phyloP scores from a whole-genome alignment of 164 flowering plant species.

The Sextonia rubra region DNA sequence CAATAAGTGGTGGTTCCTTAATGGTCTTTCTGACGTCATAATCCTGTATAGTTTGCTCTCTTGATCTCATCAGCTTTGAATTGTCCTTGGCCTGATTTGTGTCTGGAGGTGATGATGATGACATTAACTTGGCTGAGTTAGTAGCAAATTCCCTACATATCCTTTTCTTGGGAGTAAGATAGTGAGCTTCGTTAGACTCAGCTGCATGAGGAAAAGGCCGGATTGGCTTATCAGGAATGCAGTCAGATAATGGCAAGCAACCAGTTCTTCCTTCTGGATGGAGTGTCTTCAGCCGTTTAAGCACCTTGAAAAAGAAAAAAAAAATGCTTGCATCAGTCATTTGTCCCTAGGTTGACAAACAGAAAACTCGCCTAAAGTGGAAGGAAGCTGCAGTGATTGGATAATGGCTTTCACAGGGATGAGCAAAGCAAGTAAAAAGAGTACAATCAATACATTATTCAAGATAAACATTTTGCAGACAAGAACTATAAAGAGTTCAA shows the following conservation, averaged over 20 bases:
- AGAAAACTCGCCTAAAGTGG: not conserved
- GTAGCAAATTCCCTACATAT: slow-evolving; percentile 26
- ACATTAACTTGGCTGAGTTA: not conserved
- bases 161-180: slow-evolving; percentile 22
- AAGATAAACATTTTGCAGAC: not conserved
- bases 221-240: slow-evolving; percentile 19
- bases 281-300: slow-evolving; percentile 52
- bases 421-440: no score
- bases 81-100: slow-evolving; percentile 30
- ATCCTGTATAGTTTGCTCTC: slow-evolving; percentile 30
- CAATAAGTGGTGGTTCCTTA: slow-evolving; percentile 36
- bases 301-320: slow-evolving; percentile 38
- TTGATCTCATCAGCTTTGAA: slow-evolving; percentile 19
- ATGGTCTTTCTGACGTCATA: slow-evolving; percentile 20
- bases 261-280: slow-evolving; percentile 33
- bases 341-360: not conserved
- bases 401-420: not conserved
- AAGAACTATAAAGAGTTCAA: no score
- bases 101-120: slow-evolving; percentile 38
- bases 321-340: not conserved
- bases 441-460: not conserved
- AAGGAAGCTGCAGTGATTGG: not conserved
- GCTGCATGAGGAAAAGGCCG: slow-evolving; percentile 2
- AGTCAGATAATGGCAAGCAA: slow-evolving; percentile 22
- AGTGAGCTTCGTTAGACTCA: slow-evolving; percentile 26